Conservation (phyloP, 805 yeast genomes). For the Metschnikowia amazonensis region DNA sequence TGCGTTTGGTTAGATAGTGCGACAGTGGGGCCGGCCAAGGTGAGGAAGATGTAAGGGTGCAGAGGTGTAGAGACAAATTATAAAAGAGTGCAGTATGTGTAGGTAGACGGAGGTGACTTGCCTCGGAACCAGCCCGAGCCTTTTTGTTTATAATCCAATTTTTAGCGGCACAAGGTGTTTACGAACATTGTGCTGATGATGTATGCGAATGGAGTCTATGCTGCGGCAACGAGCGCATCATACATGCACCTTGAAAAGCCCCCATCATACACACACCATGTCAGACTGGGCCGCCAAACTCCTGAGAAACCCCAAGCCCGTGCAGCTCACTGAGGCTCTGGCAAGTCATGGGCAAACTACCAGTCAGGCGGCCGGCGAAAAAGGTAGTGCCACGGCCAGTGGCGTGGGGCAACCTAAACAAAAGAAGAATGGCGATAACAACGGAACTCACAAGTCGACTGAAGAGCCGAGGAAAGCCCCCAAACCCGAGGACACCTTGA, state of each 20-base stretch:
- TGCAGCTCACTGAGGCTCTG: neutral
- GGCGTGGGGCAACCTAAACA: neutral
- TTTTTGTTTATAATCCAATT: too few relatives aligned
- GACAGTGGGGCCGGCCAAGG: too few relatives aligned
- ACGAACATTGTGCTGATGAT: neutral
- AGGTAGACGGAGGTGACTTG: too few relatives aligned
- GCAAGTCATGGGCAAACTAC: neutral
- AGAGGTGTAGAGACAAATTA: too few relatives aligned
- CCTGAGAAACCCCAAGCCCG: slow-evolving; percentile 9
- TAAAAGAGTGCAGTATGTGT: too few relatives aligned
- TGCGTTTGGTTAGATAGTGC: too few relatives aligned
- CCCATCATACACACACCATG: slow-evolving; percentile 6
- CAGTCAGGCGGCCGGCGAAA: neutral
- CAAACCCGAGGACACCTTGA: neutral
- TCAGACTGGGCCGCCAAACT: slow-evolving; percentile 17
- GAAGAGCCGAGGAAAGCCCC: neutral
- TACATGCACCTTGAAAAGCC: neutral
- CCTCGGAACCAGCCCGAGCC: too few relatives aligned
- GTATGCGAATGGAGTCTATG: neutral
- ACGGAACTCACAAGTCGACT: neutral
- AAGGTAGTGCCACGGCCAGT: neutral
- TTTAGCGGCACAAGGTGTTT: neutral
- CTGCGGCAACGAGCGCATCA: neutral
- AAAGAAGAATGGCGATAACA: neutral
- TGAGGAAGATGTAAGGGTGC: too few relatives aligned